A percentile compares a stretch with the other conserved stretches of the same genome.
These are phyloP conservation scores for Xylaria palmicola DNA, from an alignment of 495 filamentous ascomycete species.

Conservation along the genomic window DNA sequence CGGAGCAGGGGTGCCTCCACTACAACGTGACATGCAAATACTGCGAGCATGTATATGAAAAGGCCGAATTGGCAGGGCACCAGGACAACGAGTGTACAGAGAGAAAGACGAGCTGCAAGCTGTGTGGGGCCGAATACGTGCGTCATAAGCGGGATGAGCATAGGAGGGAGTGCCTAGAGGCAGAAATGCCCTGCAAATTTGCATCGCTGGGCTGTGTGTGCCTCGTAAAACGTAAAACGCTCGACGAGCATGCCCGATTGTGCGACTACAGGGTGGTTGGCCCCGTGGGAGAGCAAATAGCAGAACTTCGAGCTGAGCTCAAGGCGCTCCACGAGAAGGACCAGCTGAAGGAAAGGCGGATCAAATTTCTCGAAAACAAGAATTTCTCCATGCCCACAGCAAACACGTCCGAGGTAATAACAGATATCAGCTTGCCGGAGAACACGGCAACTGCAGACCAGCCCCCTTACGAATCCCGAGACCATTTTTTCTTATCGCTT, in stretches of 20 bases:
- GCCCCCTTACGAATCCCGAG: constrained; percentile 33
- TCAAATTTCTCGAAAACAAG: constrained; percentile 41
- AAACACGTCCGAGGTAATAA: constrained; percentile 16
- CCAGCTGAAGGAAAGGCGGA: constrained; percentile 38
- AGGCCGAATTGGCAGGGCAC: constrained; percentile 45
- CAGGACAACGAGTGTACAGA: constrained; percentile 34
- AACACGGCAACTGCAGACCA: constrained; percentile 18
- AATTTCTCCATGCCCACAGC: constrained; percentile 20
- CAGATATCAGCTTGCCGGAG: constrained; percentile 22
- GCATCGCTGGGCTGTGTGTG: constrained; percentile 38
- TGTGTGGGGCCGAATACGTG: constrained; percentile 38
- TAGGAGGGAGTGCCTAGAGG: constrained; percentile 39
- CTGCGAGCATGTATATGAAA: constrained; percentile 38
- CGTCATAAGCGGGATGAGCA: constrained; percentile 43
- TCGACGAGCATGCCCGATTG: constrained; percentile 25
- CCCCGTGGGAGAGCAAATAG: constrained; percentile 35
- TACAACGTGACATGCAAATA: constrained; percentile 42
- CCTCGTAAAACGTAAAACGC: constrained; percentile 19
- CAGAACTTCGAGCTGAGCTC: constrained; percentile 33
- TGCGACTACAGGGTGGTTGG: constrained; percentile 38
- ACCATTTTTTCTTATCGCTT: constrained; percentile 46
- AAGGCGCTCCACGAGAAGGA: constrained; percentile 31
- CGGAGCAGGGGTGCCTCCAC: constrained; percentile 51
- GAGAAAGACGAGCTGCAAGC: constrained; percentile 35
- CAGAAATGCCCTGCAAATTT: constrained; percentile 42